These are phyloP conservation scores for Saccharum hybrid DNA, from an alignment of 202 grass and related monocot species.

Conservation along the genomic window DNA sequence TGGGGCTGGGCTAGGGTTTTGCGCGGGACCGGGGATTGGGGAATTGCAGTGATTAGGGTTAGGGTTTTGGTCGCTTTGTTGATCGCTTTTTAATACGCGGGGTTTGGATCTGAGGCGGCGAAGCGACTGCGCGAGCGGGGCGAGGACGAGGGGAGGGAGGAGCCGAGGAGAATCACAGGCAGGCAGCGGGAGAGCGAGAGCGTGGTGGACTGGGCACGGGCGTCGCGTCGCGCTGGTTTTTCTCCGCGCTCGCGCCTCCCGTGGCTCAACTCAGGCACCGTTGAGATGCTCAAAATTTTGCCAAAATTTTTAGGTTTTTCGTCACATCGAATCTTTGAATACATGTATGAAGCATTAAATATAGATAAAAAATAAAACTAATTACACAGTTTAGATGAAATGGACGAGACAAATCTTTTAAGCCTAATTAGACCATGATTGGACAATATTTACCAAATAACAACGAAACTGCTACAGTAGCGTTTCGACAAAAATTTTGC, in stretches of 20 bases:
- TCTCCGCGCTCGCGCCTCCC: too few species aligned
- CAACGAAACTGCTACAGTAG: too few species aligned
- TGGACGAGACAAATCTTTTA: too few species aligned
- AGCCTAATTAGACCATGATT: too few species aligned
- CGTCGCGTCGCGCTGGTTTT: not conserved
- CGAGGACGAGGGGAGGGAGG: not conserved
- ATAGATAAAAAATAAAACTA: too few species aligned
- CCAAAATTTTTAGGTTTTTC: too few species aligned
- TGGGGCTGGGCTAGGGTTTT: slow-evolving; percentile 42
- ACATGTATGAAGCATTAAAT: too few species aligned
- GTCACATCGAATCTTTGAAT: too few species aligned
- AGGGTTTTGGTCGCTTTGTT: slow-evolving; percentile 51
- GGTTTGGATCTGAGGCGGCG: slow-evolving; percentile 52
- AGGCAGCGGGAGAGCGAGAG: not conserved
- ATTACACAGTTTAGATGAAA: too few species aligned
- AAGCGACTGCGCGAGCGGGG: not conserved
- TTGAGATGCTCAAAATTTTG: too few species aligned
- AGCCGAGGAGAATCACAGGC: not conserved
- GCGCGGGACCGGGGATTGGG: not conserved
- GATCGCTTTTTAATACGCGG: slow-evolving; percentile 34
- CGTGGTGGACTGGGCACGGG: not conserved
- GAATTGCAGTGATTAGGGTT: slow-evolving; percentile 46
- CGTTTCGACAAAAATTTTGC: too few species aligned
- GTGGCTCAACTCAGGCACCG: not conserved
- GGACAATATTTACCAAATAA: too few species aligned